Evolutionary conservation across 495 filamentous ascomycete species (phyloP), one percentile per base, ranked within the genome.

Genomic region (Aspergillus funiculosus): DNA sequence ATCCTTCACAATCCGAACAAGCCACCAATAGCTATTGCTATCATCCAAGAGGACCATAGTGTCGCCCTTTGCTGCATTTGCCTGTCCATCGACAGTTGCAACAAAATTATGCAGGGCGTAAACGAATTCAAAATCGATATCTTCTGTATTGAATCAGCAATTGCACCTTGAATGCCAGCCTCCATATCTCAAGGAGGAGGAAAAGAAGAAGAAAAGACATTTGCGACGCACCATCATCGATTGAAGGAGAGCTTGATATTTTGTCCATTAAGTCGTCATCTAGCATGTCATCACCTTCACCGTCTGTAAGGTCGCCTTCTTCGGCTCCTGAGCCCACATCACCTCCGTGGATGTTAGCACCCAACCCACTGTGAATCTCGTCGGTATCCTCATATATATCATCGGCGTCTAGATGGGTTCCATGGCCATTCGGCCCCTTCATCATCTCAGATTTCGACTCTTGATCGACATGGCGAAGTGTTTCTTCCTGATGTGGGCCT

Each of bases 1-100:
- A 64, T 97, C 94, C 65, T 96, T 95, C 9, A 95, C 89, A 14
- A 99, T 87, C 40, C 91, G 77, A 10, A 99, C 92, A 28, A 99
- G 79, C 92, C 92, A 99, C 92, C 92, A 99, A 62, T 99, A 99
- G 63, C 89, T 95, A 70, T 99, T 99, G 62, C 88, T 95, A 57
- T 99, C 92, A 61, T 97, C 92, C n/a, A 99, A 77, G 29, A 99
- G 79, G n/a, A 96, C 89, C 92, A 99, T 99, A 11, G 90, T 96
- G 58, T 99, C 92, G 24, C 92, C 92, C 71, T 99, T 99, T 7
- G 87, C 88, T 35, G 92, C 92, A 72, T 97, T 97, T 46, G 92
- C 92, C 66, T 99, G 92, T 5, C 92, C 92, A 67, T 99, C 94
- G 39, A 97, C 92, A 1, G 91, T 97, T 25, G 92, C 92, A 42